phyloP scores from a whole-genome alignment of 176 grass and related monocot species.

The Miscanthus lutarioriparius region DNA sequence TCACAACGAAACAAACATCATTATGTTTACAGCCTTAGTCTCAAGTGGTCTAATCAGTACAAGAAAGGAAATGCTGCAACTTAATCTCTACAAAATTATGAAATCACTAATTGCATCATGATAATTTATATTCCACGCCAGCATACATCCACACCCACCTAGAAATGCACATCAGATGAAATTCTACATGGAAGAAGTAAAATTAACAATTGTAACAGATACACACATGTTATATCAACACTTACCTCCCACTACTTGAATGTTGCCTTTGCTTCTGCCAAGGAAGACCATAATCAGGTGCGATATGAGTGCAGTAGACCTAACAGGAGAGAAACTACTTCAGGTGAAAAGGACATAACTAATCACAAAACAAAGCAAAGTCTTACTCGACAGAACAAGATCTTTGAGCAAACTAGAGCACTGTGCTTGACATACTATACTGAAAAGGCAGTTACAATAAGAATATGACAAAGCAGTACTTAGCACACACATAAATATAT shows the following conservation, averaged over 20 bases:
- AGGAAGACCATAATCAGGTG: constrained; percentile 92
- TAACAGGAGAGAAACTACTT: constrained; percentile 44
- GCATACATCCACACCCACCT: neutral
- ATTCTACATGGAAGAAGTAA: neutral
- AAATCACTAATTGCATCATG: constrained; percentile 16
- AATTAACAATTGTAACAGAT: neutral
- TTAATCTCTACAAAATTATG: constrained; percentile 3
- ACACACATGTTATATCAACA: constrained; percentile 29
- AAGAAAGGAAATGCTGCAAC: neutral
- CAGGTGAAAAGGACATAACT: constrained; percentile 7
- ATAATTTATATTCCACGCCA: neutral
- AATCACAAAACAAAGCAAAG: constrained; percentile 27
- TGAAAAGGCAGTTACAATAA: neutral
- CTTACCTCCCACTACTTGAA: constrained; percentile 84
- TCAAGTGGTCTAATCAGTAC: neutral
- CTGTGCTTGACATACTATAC: neutral
- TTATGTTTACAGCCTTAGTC: constrained; percentile 2
- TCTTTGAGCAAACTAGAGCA: constrained; percentile 23
- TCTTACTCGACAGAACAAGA: constrained; percentile 16
- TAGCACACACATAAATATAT: neutral
- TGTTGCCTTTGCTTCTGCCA: constrained; percentile 96
- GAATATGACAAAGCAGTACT: constrained; percentile 20
- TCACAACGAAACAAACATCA: constrained; percentile 33
- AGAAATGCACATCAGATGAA: neutral
- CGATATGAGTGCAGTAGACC: constrained; percentile 92